Percentiles rank a stretch among this genome's conserved stretches.
Conservation (phyloP, 345 rosid genomes). For the Psidium friedrichsthalianum region DNA sequence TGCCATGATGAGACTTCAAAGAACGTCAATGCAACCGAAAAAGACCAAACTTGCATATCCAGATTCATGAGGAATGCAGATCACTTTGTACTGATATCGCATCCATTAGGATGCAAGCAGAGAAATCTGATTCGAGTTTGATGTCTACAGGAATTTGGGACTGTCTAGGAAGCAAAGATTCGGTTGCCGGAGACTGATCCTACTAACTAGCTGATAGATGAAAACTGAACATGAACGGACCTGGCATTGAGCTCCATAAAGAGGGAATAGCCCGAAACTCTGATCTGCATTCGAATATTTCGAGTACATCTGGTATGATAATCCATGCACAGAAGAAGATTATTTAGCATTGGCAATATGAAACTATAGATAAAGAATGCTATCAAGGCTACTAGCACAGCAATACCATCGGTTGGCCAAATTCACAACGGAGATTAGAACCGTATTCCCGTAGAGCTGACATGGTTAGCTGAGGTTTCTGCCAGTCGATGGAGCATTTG, state of each 20-base stretch:
- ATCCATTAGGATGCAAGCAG: background rate
- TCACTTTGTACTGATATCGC: background rate
- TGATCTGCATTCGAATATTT: constrained; percentile 51
- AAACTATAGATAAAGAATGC: background rate
- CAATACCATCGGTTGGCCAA: constrained; percentile 49
- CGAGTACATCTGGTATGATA: constrained; percentile 28
- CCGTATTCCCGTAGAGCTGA: constrained; percentile 29
- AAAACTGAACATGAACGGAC: constrained; percentile 10
- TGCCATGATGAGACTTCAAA: background rate
- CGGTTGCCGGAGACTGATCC: background rate
- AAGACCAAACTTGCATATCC: background rate
- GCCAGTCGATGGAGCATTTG: constrained; percentile 17
- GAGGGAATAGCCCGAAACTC: constrained; percentile 52
- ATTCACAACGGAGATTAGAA: constrained; percentile 42
- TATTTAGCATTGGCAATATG: background rate
- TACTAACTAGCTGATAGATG: background rate
- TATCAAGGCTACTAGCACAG: background rate
- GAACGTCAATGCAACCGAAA: background rate
- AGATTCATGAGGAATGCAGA: background rate
- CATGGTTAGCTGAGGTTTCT: constrained; percentile 30
- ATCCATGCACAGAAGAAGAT: background rate
- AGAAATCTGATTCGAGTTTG: background rate
- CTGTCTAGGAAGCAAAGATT: background rate
- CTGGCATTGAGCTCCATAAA: constrained; percentile 50
- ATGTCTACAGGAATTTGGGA: background rate